Base-by-base conservation (phyloP, 2,329 filamentous ascomycete genomes). In the Dothistroma septosporum region DNA sequence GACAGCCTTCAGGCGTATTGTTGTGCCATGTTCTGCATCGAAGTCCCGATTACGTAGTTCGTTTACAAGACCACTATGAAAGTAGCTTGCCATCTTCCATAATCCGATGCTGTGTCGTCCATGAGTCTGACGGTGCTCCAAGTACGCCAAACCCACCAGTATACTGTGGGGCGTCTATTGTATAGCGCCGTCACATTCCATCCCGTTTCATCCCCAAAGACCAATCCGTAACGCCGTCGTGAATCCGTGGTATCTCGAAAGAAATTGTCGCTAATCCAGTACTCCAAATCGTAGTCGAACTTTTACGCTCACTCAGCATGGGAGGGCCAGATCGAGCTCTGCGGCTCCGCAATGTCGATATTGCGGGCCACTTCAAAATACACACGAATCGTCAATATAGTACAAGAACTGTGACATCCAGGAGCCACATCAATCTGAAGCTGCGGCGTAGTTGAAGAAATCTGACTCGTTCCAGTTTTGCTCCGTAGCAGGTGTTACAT, bases 391-490 rank as follows among this genome's bases (percentile, higher is more conserved):
- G 41, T 19, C 14, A 44, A 44, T 44, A 44, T 44, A 44, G 41
- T 44, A 44, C 41, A 44, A 19, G 41, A 44, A 44, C 8, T 5
- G 8, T 19, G 9, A 19, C 4, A 44, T 16, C 8, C 33, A 16
- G 41, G 4, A 9, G n/a, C 14, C 16, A 19, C 8, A 44, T 53
- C 31, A 32, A 22, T 41, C 49, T 41, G 52, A 48, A 46, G 58
- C 58, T 14, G 44, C 58, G 10, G 31, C 52, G 52, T 61, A 66
- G 32, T 65, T 64, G 64, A 68, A 66, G 47, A 68, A 66, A 53
- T 68, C 66, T 11, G 62, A 60, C 4, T 61, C 64, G 12, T 66
- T 63, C 66, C 64, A 68, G 21, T 54, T 55, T 12, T 46, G 28
- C 44, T 68, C 63, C 4, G 46, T 46, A 10, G 55, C 61, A 21